Evolutionary conservation across 2,329 filamentous ascomycete species (phyloP), one percentile per base, ranked within the genome.

Genomic region (Aspergillus tanneri): DNA sequence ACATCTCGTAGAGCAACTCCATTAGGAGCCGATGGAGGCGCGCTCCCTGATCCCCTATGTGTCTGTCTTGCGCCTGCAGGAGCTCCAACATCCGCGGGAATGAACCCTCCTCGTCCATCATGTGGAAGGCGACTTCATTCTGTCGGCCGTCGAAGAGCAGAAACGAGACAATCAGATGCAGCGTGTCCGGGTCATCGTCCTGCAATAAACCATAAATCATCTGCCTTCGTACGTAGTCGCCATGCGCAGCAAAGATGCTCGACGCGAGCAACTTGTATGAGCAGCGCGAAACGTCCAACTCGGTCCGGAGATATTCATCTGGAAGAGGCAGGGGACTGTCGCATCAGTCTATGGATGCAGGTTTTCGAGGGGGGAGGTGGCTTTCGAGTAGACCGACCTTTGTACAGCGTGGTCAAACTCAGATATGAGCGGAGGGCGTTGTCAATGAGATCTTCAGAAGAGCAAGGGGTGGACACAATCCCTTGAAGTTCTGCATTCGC

Each of bases 1-100:
- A 91, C 87, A 96, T 96, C 75, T 97, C 93, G 71, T 96, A 99
- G 65, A 96, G 80, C 47, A 99, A 75, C 69, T 96, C 88, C 61
- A 99, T 77, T 43, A 97, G 76, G 53, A 93, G 73, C 27, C 87
- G 83, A 71, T 96, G 89, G 52, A 97, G 76, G 43, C 82, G 79
- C 19, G 82, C 78, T 63, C 57, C 60, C 51, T 59, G 59, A 25
- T 62, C 58, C 36, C 57, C 59, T 45, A 83, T 76, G 30, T 85
- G 79, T 55, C 72, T 68, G 42, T 78, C 79, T 53, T 80, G 79
- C 35, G 75, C 78, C 62, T 85, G 81, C 60, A 97, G 85, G 56
- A 99, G 75, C 54, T 95, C 89, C 24, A 97, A 75, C 35, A 99
- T 75, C 24, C 91, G 82, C 27, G 85, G 78, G 66, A 99, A 99